Conservation (phyloP, 108 stramenopile species). For the Cyclotella cryptica region DNA sequence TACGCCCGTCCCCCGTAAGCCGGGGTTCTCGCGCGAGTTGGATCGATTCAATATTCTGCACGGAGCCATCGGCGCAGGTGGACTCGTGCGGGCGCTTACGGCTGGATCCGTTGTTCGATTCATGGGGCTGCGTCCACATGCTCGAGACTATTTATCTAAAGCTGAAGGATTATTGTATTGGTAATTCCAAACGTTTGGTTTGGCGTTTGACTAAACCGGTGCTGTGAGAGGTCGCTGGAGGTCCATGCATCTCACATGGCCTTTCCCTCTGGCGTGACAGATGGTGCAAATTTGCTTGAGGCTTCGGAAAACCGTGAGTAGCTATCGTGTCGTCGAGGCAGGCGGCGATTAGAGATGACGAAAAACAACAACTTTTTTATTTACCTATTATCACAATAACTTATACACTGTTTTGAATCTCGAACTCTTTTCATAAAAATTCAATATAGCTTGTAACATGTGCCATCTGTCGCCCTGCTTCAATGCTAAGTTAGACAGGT, state of each 20-base stretch:
- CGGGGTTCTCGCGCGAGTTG: neutral
- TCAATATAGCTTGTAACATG: neutral
- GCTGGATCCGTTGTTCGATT: neutral
- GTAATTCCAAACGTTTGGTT: neutral
- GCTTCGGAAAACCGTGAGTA: too few species aligned
- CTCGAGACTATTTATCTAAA: neutral
- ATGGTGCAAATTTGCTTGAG: too few species aligned
- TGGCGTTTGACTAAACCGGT: neutral
- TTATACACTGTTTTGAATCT: neutral
- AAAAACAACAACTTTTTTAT: too few species aligned
- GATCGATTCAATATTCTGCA: neutral
- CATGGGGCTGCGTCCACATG: conserved; percentile 3
- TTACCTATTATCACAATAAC: neutral
- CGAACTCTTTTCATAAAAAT: neutral
- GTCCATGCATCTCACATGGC: too few species aligned
- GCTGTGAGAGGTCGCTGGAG: neutral
- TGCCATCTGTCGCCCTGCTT: conserved; percentile 1
- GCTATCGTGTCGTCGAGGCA: too few species aligned
- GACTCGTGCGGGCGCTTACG: neutral
- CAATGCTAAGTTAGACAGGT: neutral
- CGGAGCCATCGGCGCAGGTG: neutral
- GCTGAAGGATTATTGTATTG: neutral
- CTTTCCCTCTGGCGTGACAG: too few species aligned
- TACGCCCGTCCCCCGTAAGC: neutral
- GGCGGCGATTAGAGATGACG: too few species aligned